phyloP scores from a whole-genome alignment of 2,329 filamentous ascomycete species.

The Rutstroemia sp. region DNA sequence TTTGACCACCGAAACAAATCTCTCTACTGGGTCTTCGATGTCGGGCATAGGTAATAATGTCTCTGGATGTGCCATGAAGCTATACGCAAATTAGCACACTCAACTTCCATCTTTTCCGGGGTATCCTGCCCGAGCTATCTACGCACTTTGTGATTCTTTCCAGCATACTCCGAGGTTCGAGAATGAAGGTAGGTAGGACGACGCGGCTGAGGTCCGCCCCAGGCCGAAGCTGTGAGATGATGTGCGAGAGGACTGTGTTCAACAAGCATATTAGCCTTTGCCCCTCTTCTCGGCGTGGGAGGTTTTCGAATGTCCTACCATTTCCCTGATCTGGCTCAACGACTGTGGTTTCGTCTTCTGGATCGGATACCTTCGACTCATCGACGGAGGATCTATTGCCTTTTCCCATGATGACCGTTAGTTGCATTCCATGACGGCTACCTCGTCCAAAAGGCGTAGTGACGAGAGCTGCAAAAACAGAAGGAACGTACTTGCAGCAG shows the following conservation, averaged over 20 bases:
- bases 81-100: conserved; percentile 33
- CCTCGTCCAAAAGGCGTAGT: not conserved
- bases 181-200: conserved; percentile 92
- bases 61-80: conserved; percentile 99
- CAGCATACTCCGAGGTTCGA: conserved; percentile 95
- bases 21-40: conserved; percentile 80
- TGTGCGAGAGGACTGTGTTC: conserved; percentile 76
- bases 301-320: conserved; percentile 46
- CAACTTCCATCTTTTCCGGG: not conserved
- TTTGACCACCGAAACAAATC: conserved; percentile 93
- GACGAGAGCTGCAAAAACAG: conserved; percentile 11
- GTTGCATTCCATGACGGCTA: not conserved
- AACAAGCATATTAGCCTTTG: conserved; percentile 13
- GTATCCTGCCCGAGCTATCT: not conserved
- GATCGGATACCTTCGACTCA: conserved; percentile 27
- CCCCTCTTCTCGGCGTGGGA: not conserved
- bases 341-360: conserved; percentile 68
- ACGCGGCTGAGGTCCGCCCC: conserved; percentile 93
- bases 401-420: conserved; percentile 18
- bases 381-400: conserved; percentile 35
- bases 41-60: conserved; percentile 81
- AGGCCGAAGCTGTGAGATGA: conserved; percentile 93
- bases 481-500: conserved; percentile 33
- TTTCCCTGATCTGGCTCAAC: conserved; percentile 92
- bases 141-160: conserved; percentile 96